These are phyloP conservation scores for Fusarium oxysporum DNA, from an alignment of 2,329 filamentous ascomycete genomes.

Conservation along the genomic window DNA sequence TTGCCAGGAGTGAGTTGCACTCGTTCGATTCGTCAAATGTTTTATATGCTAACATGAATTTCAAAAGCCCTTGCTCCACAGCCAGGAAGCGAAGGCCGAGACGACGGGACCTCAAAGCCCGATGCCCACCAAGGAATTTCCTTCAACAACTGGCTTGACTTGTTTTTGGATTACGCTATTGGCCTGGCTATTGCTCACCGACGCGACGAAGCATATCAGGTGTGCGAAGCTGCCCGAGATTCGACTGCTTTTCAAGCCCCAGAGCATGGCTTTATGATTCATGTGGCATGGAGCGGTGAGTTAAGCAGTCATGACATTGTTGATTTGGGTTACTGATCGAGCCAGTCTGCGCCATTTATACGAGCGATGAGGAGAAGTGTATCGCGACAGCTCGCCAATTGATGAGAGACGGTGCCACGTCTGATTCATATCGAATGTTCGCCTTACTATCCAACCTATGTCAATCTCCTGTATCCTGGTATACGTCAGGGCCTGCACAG, in stretches of 20 bases:
- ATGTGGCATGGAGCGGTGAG: constrained; percentile 81
- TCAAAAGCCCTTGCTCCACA: constrained; percentile 50
- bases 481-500: constrained; percentile 83
- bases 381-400: constrained; percentile 82
- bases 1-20: constrained; percentile 62
- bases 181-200: constrained; percentile 76
- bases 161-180: constrained; percentile 90
- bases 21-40: background rate
- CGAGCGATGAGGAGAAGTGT: constrained; percentile 82
- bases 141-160: constrained; percentile 87
- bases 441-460: constrained; percentile 80
- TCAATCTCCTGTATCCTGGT: constrained; percentile 78
- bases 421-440: constrained; percentile 87
- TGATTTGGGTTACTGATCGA: constrained; percentile 17
- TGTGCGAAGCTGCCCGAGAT: constrained; percentile 81
- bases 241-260: constrained; percentile 85
- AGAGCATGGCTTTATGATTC: constrained; percentile 75
- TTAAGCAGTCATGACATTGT: background rate
- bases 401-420: constrained; percentile 84
- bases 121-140: constrained; percentile 78
- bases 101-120: constrained; percentile 48
- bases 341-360: constrained; percentile 83
- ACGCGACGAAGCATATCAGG: constrained; percentile 79
- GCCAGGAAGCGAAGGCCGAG: constrained; percentile 35
- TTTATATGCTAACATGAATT: constrained; percentile 26